These are phyloP conservation scores for Ceriops zippeliana DNA, from an alignment of 345 rosid genomes.

Conservation along the genomic window DNA sequence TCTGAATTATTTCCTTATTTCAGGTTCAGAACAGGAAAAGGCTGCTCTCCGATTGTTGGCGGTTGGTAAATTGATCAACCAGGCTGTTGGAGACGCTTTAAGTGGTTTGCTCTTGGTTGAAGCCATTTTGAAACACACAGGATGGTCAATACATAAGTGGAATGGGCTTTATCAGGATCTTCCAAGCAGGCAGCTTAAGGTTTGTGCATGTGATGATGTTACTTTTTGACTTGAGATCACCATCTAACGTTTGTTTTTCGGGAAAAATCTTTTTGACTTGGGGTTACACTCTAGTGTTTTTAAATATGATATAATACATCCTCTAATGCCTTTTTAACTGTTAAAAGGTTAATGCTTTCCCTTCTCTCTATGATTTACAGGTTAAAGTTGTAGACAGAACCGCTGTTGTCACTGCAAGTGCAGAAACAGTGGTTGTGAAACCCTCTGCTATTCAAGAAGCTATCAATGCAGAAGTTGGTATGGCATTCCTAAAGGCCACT, in stretches of 20 bases:
- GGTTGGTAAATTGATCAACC: constrained; percentile 78
- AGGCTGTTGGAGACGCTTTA: constrained; percentile 95
- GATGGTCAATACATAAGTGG: constrained; percentile 85
- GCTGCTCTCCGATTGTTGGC: constrained; percentile 76
- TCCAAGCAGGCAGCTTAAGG: constrained; percentile 91
- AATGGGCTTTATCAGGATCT: constrained; percentile 75
- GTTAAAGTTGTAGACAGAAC: constrained; percentile 88
- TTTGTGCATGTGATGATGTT: constrained; percentile 15
- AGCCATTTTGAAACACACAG: constrained; percentile 64
- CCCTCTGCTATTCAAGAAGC: constrained; percentile 91
- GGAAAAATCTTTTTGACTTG: neutral
- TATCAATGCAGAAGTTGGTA: constrained; percentile 70
- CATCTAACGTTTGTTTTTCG: neutral
- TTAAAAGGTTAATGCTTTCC: constrained; percentile 5
- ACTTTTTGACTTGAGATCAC: neutral
- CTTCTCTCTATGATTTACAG: constrained; percentile 28
- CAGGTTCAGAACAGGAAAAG: constrained; percentile 69
- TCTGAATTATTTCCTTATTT: constrained; percentile 13
- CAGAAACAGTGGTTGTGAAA: constrained; percentile 67
- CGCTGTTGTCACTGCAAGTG: constrained; percentile 63
- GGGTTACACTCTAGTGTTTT: neutral
- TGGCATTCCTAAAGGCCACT: neutral
- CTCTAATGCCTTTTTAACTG: neutral
- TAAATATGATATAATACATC: neutral
- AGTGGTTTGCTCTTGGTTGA: constrained; percentile 89